These are phyloP conservation scores for Solanum phureja DNA, from an alignment of 257 asterid genomes.

Conservation along the genomic window DNA sequence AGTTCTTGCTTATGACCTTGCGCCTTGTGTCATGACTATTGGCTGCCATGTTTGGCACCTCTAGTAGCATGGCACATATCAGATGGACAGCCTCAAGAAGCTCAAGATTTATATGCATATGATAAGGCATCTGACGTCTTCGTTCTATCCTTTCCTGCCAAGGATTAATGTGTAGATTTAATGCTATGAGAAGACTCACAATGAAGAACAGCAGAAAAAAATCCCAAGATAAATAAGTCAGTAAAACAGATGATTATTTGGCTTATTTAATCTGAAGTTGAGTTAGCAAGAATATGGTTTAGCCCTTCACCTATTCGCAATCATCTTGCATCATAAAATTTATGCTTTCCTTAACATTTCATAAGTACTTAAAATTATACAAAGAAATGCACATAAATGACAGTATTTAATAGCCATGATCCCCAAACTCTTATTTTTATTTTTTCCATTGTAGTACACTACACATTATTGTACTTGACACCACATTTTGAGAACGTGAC, in stretches of 20 bases:
- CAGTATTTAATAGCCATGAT: background rate
- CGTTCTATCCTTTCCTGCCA: constrained; percentile 82
- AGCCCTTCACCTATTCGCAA: background rate
- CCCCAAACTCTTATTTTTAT: background rate
- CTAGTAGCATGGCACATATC: constrained; percentile 80
- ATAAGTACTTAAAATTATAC: background rate
- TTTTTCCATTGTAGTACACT: background rate
- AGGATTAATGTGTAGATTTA: background rate
- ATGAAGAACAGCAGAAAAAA: background rate
- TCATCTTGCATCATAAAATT: background rate
- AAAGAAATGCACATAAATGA: background rate
- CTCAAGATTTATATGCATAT: constrained; percentile 95
- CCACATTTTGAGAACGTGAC: background rate
- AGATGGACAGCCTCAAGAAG: constrained; percentile 92
- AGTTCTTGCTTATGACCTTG: constrained; percentile 68
- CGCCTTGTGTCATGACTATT: constrained; percentile 70
- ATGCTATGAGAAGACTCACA: background rate
- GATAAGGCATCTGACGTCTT: constrained; percentile 98
- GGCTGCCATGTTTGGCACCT: constrained; percentile 98
- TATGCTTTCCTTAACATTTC: background rate
- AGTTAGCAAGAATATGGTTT: background rate
- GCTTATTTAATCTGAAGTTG: background rate
- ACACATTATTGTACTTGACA: background rate
- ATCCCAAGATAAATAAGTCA: background rate
- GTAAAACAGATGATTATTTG: background rate